Percentiles rank a stretch among this genome's conserved stretches.
These are phyloP conservation scores for Trichosporon asahii DNA, from an alignment of 1,284 basidiomycete genomes.

Conservation along the genomic window DNA sequence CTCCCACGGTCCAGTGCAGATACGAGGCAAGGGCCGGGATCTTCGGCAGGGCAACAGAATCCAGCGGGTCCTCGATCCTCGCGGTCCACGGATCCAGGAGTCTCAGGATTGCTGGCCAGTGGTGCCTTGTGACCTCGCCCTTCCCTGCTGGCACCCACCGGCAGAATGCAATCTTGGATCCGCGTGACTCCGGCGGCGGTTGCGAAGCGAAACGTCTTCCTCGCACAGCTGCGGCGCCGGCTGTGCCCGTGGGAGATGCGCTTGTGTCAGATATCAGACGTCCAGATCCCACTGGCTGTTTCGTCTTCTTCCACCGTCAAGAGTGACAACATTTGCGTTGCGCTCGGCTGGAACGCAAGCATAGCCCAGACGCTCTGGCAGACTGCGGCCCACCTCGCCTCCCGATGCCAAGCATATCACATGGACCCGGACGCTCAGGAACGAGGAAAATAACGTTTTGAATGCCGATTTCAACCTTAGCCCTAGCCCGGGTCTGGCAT, in stretches of 20 bases:
- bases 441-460: neutral
- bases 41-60: neutral
- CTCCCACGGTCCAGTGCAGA: too few relatives aligned
- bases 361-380: neutral
- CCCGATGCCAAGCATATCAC: constrained; percentile 2
- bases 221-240: neutral
- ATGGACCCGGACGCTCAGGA: constrained; percentile 4
- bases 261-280: neutral
- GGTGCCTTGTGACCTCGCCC: neutral
- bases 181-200: neutral
- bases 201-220: neutral
- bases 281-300: neutral
- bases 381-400: neutral
- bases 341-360: neutral
- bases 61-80: too few relatives aligned
- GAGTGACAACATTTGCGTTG: neutral
- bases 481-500: neutral
- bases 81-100: neutral
- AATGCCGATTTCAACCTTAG: constrained; percentile 9
- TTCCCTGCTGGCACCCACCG: neutral
- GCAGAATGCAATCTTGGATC: neutral
- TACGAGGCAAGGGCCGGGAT: neutral
- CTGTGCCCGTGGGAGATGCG: neutral
- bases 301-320: neutral
- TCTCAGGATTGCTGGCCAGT: neutral